Base-by-base conservation (phyloP, 371 early-diverging fungal species). In the Fennellomyces sp. region DNA sequence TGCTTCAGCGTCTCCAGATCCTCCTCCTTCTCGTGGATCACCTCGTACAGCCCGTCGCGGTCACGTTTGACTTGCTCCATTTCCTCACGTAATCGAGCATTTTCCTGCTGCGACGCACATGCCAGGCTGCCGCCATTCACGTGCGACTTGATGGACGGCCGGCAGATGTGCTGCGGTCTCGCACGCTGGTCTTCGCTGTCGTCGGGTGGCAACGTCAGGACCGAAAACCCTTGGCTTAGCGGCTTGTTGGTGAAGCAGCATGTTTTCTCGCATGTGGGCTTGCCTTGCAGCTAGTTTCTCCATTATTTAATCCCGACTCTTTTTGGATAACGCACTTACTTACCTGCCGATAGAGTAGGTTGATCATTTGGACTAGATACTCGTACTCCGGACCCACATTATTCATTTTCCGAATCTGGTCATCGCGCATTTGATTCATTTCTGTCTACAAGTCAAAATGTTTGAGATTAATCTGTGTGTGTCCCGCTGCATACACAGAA, bases 301-400 rank as follows among this genome's bases (percentile, higher is more conserved):
- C 10, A 8, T 21, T 5, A 23, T 45, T 45, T 45, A 45, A 45
- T 45, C 36, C 33, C 33, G 2, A 5, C 3, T 36, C 15, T 55
- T 41, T 53, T 25, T 53, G 41, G 19, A 13, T 15, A 13, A 41
- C n/a, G 17, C 6, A 41, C 19, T n/a, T 41, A 41, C 41, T 62
- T 57, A 73, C 65, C 61, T 79, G 81, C 60, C 70, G 61, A 63
- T 81, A 76, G 17, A 81, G 70, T 38, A 81, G 27, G 48, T 81
- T 81, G n/a, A 81, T 68, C 71, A 78, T 78, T 58, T 81, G 81
- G n/a, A 81, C 81, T 3, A 81, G 52, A 59, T 70, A 81, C 42
- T 81, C 78, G 51, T 80, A 80, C 58, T 80, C 81, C 38, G 81
- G 81, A 26, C 81, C 78, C 27, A 75, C 69, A 31, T 64, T 56